These are phyloP conservation scores for Gymnopilus dilepis DNA, from an alignment of 768 basidiomycete genomes.

Conservation along the genomic window DNA sequence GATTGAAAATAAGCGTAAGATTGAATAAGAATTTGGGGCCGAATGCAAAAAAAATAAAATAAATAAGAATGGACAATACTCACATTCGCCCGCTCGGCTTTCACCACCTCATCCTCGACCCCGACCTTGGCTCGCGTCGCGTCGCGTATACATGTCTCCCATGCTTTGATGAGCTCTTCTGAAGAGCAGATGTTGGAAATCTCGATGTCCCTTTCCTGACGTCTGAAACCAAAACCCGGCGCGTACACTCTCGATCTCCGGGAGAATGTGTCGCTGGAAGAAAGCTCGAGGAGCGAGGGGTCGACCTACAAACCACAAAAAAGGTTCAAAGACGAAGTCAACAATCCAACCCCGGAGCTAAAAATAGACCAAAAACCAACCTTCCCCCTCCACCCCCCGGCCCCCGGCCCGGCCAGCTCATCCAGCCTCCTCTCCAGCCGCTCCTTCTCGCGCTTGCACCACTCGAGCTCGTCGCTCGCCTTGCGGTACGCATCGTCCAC, in stretches of 20 bases:
- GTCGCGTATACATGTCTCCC: conserved; percentile 51
- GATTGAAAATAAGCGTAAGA: neutral
- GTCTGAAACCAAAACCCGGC: conserved; percentile 48
- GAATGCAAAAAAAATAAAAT: neutral
- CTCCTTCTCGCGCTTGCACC: conserved; percentile 51
- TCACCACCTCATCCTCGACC: conserved; percentile 56
- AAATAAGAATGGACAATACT: conserved; percentile 25
- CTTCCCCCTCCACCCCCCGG: conserved; percentile 40
- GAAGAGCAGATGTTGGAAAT: conserved; percentile 49
- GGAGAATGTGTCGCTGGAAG: conserved; percentile 14
- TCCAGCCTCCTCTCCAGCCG: conserved; percentile 51
- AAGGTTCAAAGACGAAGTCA: too few species aligned
- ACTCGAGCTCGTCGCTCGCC: conserved; percentile 58
- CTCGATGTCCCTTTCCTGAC: conserved; percentile 46
- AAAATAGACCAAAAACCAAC: conserved; percentile 29
- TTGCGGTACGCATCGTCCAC: conserved; percentile 55
- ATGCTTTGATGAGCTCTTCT: conserved; percentile 41
- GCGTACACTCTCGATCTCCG: conserved; percentile 40
- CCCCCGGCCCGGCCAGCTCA: neutral
- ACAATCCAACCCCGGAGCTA: neutral
- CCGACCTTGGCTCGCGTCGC: conserved; percentile 45
- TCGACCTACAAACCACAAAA: conserved; percentile 47
- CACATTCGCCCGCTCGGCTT: conserved; percentile 50
- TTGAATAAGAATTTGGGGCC: neutral
- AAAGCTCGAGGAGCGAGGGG: conserved; percentile 31